Conservation (phyloP, 2,329 filamentous ascomycete genomes). For the Pseudogymnoascus destructans region DNA sequence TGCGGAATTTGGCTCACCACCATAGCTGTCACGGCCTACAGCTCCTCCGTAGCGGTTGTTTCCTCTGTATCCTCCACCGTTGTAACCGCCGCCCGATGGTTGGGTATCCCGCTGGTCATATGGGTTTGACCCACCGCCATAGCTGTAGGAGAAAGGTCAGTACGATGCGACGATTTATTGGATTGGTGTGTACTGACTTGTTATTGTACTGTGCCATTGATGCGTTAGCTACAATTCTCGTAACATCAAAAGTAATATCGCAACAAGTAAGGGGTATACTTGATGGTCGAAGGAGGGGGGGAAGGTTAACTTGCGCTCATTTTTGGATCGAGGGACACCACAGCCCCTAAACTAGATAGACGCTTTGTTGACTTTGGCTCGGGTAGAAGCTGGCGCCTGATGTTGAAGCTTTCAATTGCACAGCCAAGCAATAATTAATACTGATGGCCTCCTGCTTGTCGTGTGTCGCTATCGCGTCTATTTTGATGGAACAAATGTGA, state of each 20-base stretch:
- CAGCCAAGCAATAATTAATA: neutral
- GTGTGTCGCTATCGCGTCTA: neutral
- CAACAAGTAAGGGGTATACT: neutral
- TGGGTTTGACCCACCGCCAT: slow-evolving; percentile 42
- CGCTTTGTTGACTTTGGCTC: neutral
- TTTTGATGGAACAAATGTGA: neutral
- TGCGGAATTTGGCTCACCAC: slow-evolving; percentile 23
- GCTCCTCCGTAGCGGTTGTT: slow-evolving; percentile 18
- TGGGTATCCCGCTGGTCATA: slow-evolving; percentile 41
- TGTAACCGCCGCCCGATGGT: slow-evolving; percentile 29
- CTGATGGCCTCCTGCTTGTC: neutral
- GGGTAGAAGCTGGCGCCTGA: neutral
- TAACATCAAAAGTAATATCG: neutral
- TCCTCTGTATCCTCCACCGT: slow-evolving; percentile 23
- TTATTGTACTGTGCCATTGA: slow-evolving; percentile 35
- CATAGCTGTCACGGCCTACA: slow-evolving; percentile 30
- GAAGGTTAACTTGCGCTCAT: neutral
- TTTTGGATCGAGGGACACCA: neutral
- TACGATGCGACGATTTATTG: slow-evolving; percentile 24
- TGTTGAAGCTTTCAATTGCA: neutral
- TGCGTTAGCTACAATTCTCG: neutral
- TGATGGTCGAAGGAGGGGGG: neutral
- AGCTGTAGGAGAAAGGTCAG: slow-evolving; percentile 29
- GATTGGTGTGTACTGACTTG: slow-evolving; percentile 13
- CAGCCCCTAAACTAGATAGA: slow-evolving; percentile 7